Evolutionary conservation across 2,329 filamentous ascomycete genomes (phyloP), one percentile per base, ranked within the genome.

Genomic region (Neonectria faginata): DNA sequence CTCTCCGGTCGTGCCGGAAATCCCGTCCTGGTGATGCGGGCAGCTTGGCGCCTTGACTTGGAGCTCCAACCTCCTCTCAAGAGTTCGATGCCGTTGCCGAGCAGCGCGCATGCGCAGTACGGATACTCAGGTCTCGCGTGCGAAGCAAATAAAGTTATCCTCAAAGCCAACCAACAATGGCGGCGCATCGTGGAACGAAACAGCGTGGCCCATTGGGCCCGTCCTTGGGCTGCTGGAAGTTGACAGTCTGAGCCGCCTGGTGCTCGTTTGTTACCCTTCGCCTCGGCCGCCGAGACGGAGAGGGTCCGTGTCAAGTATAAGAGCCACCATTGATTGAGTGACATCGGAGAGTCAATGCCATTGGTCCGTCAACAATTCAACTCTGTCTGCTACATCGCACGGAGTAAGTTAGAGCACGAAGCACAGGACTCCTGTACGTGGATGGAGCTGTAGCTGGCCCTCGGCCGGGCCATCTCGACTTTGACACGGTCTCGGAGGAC

Each of bases 341-440:
- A 67, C 61, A 67, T 67, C 60, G 64, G 57, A 60, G 44, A 62
- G 41, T 12, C 39, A 47, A 65, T 36, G 27, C 64, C 52, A 72
- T 73, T 73, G 68, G 68, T 51, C 62, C 59, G 62, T 65, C 27
- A 59, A 64, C 47, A 61, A 44, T 66, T 62, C 60, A 61, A 65
- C 41, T 61, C 47, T 61, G 42, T 62, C n/a, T 55, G 59, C 53
- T 20, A 20, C 56, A 51, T 20, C 56, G 22, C 18, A 18, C 39
- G 39, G n/a, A 41, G 39, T 18, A 18, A n/a, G 29, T 18, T 9
- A 18, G 2, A 41, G 39, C 8, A 11, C 8, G n/a, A 20, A 42
- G 36, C 16, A 60, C 39, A 61, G 64, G 65, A 65, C 66, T 56
- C 29, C 29, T 29, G 29, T 29, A 10, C 29, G 29, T 10, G 29